Base-by-base conservation (phyloP, 148 eudicot species). In the Fagopyrum esculentum region DNA sequence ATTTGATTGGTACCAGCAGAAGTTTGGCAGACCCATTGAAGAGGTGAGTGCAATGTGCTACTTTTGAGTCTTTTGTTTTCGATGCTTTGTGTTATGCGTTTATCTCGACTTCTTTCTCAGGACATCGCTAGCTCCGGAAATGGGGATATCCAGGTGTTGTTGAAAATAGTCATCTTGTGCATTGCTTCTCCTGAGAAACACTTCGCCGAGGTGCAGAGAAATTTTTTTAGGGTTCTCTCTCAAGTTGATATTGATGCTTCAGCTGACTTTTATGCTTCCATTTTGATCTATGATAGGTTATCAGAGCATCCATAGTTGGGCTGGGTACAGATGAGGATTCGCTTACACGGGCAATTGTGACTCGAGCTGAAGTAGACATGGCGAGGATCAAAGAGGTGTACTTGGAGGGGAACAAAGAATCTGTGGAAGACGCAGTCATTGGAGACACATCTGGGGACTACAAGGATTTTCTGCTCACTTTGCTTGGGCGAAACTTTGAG, bases 311-410 rank as follows among this genome's bases (percentile, higher is more conserved):
- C 2, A 76, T 90, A 69, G 47, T 77, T 1, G 93, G 96, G 52
- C 85, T 87, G 0, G 96, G 98, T 6, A 93, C 98, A 5, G 96
- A 93, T 72, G 98, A 93, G 84, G 86, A 85, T 82, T 86, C 93
- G 10, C 87, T 93, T 13, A 89, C 89, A 9, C 84, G 98, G 81
- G 93, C 85, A 8, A 84, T 93, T 70, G 85, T 89, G 72, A 73
- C 83, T 71, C 86, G 98, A 80, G 96, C 98, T 75, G 98, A 93
- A 82, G 80, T 90, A 16, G 98, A 93, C 83, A 85, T 90, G 91
- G 78, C 69, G 80, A 89, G 80, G 77, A 80, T 90, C 69, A 90
- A 77, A 71, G 84, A 47, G 22, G 83, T 82, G 73, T 87, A 89
- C 77, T 71, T 74, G 40, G 76, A 78, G 6, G 12, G 63, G 80